Conservation (phyloP, 768 basidiomycete species). For the Boletus rex-veris region DNA sequence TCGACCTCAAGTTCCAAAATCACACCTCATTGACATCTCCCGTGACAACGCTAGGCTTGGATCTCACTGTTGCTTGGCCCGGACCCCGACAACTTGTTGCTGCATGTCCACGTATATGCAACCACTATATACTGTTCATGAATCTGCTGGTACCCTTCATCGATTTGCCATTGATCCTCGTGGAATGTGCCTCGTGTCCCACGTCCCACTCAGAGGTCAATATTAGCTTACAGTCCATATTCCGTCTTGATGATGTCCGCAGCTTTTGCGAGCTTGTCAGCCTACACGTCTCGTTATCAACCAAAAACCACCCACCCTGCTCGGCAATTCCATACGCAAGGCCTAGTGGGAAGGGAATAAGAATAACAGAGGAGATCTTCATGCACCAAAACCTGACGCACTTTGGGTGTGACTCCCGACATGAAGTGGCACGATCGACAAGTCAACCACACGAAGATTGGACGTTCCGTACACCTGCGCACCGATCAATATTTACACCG, state of each 20-base stretch:
- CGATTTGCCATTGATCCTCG: too few relatives aligned
- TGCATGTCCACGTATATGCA: too few relatives aligned
- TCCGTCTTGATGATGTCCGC: constrained; percentile 1
- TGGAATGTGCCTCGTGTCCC: too few relatives aligned
- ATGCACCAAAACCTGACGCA: neutral
- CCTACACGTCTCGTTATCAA: neutral
- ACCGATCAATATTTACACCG: neutral
- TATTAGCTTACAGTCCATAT: neutral
- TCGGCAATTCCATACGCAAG: neutral
- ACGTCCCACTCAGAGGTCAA: too few relatives aligned
- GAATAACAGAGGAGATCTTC: neutral
- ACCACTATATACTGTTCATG: too few relatives aligned
- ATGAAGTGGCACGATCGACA: neutral
- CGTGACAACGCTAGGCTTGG: too few relatives aligned
- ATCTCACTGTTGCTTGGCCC: too few relatives aligned
- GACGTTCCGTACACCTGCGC: neutral
- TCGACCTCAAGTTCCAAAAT: too few relatives aligned
- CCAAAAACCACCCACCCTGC: neutral
- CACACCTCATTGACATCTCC: too few relatives aligned
- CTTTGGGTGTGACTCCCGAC: constrained; percentile 1
- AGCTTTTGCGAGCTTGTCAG: neutral
- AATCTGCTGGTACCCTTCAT: too few relatives aligned
- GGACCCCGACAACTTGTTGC: too few relatives aligned
- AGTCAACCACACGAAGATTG: neutral
- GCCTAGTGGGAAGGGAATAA: neutral